Percentiles rank a stretch among this genome's conserved stretches.
phyloP scores from a whole-genome alignment of 148 eudicot genomes.

The Tetragonia tetragonoides region DNA sequence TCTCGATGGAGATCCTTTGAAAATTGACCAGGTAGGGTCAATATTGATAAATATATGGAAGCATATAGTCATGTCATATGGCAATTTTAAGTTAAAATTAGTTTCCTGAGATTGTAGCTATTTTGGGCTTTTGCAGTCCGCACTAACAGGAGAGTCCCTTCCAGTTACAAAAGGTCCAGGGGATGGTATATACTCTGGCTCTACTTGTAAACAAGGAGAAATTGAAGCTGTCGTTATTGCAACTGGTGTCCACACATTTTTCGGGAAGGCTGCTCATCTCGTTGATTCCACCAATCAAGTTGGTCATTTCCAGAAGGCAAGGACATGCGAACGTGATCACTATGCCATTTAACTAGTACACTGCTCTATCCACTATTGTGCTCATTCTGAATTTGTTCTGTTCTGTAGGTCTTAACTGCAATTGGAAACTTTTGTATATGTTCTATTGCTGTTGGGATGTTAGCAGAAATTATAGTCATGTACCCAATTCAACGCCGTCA shows the following conservation, averaged over 20 bases:
- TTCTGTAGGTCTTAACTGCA: slow-evolving; percentile 81
- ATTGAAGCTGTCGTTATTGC: slow-evolving; percentile 96
- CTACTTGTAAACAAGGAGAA: slow-evolving; percentile 98
- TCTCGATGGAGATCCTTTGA: slow-evolving; percentile 94
- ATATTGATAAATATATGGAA: background rate
- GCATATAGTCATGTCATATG: background rate
- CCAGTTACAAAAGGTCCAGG: slow-evolving; percentile 99
- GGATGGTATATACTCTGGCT: slow-evolving; percentile 96
- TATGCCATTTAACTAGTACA: background rate
- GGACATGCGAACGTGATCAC: slow-evolving; percentile 14
- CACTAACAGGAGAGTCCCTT: slow-evolving; percentile 94
- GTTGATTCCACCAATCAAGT: slow-evolving; percentile 95
- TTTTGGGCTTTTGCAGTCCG: slow-evolving; percentile 57
- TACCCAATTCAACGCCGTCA: slow-evolving; percentile 87
- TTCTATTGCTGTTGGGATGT: slow-evolving; percentile 95
- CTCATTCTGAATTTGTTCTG: slow-evolving; percentile 12
- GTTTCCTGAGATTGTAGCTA: slow-evolving; percentile 16
- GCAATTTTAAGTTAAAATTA: background rate
- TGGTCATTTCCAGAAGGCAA: slow-evolving; percentile 95
- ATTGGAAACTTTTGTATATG: slow-evolving; percentile 98
- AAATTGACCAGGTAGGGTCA: slow-evolving; percentile 81
- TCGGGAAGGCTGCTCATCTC: slow-evolving; percentile 98
- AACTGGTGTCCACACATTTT: slow-evolving; percentile 97
- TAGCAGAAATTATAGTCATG: slow-evolving; percentile 89
- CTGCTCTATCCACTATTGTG: background rate